Base-by-base conservation (phyloP, 169 alveolate genomes). In the Cryptosporidium ubiquitum region DNA sequence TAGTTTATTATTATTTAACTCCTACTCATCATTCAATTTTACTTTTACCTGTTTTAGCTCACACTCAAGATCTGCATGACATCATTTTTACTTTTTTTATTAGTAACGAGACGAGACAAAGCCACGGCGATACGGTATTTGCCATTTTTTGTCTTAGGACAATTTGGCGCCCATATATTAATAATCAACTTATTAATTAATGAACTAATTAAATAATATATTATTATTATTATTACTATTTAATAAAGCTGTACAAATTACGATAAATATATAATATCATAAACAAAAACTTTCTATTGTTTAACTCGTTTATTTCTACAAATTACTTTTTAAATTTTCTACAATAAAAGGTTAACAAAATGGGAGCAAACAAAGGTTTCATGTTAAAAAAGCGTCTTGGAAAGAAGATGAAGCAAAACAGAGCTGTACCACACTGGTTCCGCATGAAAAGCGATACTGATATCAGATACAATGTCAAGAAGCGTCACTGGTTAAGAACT, bases 401-500 rank as follows among this genome's bases (percentile, higher is more conserved):
- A 49, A 95, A 93, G 91, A 94, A 92, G 92, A 95, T 93, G 92
- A 94, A 93, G 91, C 95, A 94, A 85, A 95, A 95, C 91, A 94
- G 94, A 86, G 95, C 96, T 70, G 92, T 95, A 92, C 97, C 97
- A 70, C 94, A 95, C 92, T 95, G 97, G 97, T 92, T 89, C 91
- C 94, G 97, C 92, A 93, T 92, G 91, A 94, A 93, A 92, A 93
- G 94, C 40, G 95, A 94, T 84, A 93, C 93, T 60, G 93, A 92
- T 42, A 95, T 95, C 84, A 95, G 97, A 93, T 94, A 93, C 91
- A 95, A 95, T 91, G 92, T 95, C 20, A 95, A 95, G 92, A 94
- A 95, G 73, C 93, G 97, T 93, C 92, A 94, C 89, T 95, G 97
- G 97, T 93, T 96, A 91, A 95, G 97, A 95, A 95, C 97, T 64